A percentile compares a stretch with the other conserved stretches of the same genome.
Conservation (phyloP, 805 yeast species). For the Saccharomyces mikatae region DNA sequence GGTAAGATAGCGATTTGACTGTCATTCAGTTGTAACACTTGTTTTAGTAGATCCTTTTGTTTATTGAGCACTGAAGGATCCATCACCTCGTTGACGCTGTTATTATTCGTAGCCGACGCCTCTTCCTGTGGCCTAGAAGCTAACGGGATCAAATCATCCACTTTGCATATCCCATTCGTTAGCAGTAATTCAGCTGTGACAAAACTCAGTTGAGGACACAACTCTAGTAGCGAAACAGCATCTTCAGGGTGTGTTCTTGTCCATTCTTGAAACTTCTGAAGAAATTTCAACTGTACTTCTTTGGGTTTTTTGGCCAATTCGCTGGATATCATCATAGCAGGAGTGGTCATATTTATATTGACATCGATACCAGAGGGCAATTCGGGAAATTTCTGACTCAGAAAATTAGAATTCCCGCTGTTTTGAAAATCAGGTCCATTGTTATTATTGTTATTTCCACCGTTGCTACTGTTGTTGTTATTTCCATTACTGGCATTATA, state of each 20-base stretch:
- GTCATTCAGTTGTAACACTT: conserved; percentile 45
- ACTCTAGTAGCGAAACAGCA: conserved; percentile 51
- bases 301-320: conserved; percentile 20
- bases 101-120: conserved; percentile 18
- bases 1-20: conserved; percentile 44
- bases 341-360: conserved; percentile 31
- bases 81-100: conserved; percentile 10
- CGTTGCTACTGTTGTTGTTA: neutral
- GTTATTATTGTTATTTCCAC: conserved; percentile 3
- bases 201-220: conserved; percentile 74
- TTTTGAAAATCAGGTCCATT: conserved; percentile 3
- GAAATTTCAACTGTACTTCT: conserved; percentile 21
- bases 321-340: conserved; percentile 33
- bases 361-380: conserved; percentile 49
- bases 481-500: neutral
- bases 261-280: conserved; percentile 41
- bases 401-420: conserved; percentile 2
- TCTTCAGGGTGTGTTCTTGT: conserved; percentile 47
- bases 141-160: conserved; percentile 29
- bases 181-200: conserved; percentile 72
- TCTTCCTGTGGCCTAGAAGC: conserved; percentile 27
- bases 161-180: conserved; percentile 28
- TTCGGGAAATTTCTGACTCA: conserved; percentile 34
- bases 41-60: conserved; percentile 41
- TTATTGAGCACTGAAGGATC: conserved; percentile 28